Conservation (phyloP, 257 asterid genomes). For the Galeopsis tetrahit region DNA sequence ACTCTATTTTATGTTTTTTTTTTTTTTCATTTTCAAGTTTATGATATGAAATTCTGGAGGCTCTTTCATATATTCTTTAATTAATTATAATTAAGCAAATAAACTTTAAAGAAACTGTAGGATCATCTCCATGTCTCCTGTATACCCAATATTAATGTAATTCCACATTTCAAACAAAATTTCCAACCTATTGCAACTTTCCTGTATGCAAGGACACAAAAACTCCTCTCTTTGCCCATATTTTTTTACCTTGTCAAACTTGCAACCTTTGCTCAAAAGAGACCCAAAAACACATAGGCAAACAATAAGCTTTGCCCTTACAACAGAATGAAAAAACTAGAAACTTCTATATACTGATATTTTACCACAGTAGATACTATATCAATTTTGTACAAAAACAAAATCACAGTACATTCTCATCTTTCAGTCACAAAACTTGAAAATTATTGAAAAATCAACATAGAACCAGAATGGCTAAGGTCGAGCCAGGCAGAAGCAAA, state of each 20-base stretch:
- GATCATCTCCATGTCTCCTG: background rate
- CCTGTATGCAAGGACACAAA: background rate
- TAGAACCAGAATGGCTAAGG: constrained; percentile 2
- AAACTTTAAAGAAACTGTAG: background rate
- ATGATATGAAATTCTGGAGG: background rate
- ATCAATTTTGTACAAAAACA: background rate
- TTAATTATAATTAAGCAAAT: background rate
- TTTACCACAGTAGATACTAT: background rate
- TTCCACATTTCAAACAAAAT: background rate
- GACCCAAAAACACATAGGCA: background rate
- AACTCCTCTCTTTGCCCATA: background rate
- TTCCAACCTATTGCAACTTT: constrained; percentile 1
- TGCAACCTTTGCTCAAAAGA: background rate
- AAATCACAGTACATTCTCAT: background rate
- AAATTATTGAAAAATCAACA: background rate
- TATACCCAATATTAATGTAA: background rate
- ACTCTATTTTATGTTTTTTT: background rate
- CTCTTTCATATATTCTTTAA: background rate
- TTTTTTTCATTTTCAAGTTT: background rate
- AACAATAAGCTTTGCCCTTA: background rate
- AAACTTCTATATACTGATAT: background rate
- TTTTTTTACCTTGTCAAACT: background rate
- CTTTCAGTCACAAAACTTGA: background rate
- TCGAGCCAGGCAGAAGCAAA: constrained; percentile 17
- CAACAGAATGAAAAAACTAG: background rate